Evolutionary conservation across 2,329 filamentous ascomycete genomes (phyloP).

Genomic region (Basipetospora chlamydospora): DNA sequence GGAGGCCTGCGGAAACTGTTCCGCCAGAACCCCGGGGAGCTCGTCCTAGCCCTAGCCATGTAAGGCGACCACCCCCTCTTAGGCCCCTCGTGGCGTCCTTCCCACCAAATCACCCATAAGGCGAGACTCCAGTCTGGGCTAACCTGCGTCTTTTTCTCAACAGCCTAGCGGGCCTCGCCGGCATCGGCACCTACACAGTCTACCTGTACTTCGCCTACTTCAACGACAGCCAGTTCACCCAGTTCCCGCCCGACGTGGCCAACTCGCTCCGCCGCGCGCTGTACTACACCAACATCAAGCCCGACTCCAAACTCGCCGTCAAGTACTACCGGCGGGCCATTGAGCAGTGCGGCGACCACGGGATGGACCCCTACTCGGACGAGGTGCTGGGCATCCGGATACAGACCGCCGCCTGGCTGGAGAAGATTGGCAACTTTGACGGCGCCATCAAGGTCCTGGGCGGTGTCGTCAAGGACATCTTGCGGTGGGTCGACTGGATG

Average conservation of each 20-base stretch:
- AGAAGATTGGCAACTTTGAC: constrained; percentile 56
- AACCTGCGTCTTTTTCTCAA: constrained; percentile 10
- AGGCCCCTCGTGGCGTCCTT: no score
- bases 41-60: constrained; percentile 26
- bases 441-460: constrained; percentile 67
- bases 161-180: constrained; percentile 20
- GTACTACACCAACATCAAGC: constrained; percentile 68
- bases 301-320: constrained; percentile 62
- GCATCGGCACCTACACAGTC: constrained; percentile 21
- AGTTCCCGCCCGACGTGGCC: constrained; percentile 55
- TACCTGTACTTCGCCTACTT: constrained; percentile 40
- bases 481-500: constrained; percentile 41
- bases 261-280: constrained; percentile 70
- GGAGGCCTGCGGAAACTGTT: constrained; percentile 22
- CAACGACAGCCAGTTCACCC: constrained; percentile 38
- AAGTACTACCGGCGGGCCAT: constrained; percentile 75
- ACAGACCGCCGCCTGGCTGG: constrained; percentile 63
- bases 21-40: constrained; percentile 27
- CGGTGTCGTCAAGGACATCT: constrained; percentile 56
- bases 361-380: constrained; percentile 79
- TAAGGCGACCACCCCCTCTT: no score
- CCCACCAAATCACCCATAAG: no score
- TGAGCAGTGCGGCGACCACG: constrained; percentile 53
- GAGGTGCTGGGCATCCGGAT: constrained; percentile 85
- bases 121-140: no score